phyloP scores from a whole-genome alignment of 2,329 filamentous ascomycete species.

The Pyrenophora graminea region DNA sequence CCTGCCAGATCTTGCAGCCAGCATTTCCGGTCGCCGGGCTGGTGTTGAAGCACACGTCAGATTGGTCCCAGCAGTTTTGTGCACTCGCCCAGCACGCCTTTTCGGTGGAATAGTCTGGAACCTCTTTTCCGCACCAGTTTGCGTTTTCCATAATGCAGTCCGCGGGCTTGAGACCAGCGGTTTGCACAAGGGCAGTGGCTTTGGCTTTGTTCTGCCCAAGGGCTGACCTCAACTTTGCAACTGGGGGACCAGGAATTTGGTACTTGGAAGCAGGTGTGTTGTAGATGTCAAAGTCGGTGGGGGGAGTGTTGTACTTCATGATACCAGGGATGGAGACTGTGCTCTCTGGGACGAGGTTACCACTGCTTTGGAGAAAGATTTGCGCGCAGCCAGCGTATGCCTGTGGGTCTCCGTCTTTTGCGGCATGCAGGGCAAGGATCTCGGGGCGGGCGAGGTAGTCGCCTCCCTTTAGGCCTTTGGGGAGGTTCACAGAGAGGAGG shows the following conservation, averaged over 20 bases:
- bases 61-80: slow-evolving; percentile 60
- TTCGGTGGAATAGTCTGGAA: slow-evolving; percentile 61
- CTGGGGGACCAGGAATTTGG: slow-evolving; percentile 62
- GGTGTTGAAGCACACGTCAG: slow-evolving; percentile 61
- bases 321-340: slow-evolving; percentile 70
- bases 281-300: slow-evolving; percentile 70
- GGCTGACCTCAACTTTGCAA: slow-evolving; percentile 53
- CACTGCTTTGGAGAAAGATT: slow-evolving; percentile 63
- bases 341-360: slow-evolving; percentile 54
- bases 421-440: slow-evolving; percentile 69
- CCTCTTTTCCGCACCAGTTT: slow-evolving; percentile 72
- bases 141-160: slow-evolving; percentile 67
- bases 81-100: slow-evolving; percentile 61
- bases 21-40: slow-evolving; percentile 63
- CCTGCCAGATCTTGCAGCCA: slow-evolving; percentile 66
- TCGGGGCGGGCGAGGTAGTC: slow-evolving; percentile 75
- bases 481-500: slow-evolving; percentile 65
- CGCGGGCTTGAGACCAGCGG: slow-evolving; percentile 58
- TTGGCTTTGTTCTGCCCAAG: slow-evolving; percentile 4
- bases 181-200: slow-evolving; percentile 39
- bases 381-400: slow-evolving; percentile 76
- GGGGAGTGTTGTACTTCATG: slow-evolving; percentile 58
- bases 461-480: slow-evolving; percentile 64
- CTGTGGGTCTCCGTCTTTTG: slow-evolving; percentile 61
- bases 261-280: slow-evolving; percentile 48